Conservation (phyloP, 306 rosid genomes). For the Senna tora region DNA sequence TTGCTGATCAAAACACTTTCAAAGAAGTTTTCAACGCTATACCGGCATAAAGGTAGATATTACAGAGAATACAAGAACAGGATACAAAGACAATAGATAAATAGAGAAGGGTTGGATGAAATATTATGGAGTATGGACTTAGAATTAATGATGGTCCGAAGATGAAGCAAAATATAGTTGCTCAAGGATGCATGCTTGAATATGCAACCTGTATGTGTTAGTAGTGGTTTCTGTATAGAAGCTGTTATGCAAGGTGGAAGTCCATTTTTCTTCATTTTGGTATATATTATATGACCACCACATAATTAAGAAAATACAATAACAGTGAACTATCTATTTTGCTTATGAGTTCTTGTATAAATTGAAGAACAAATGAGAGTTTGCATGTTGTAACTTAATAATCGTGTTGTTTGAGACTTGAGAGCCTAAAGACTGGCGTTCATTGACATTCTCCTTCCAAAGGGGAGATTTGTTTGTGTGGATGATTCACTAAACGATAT, state of each 20-base stretch:
- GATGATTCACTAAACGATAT: background rate
- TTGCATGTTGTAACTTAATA: conserved; percentile 4
- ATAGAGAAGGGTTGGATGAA: conserved; percentile 36
- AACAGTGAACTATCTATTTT: conserved; percentile 21
- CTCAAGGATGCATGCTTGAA: conserved; percentile 28
- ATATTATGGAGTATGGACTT: conserved; percentile 34
- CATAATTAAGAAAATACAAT: conserved; percentile 29
- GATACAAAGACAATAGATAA: conserved; percentile 11
- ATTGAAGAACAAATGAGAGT: conserved; percentile 11
- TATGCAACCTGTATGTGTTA: conserved; percentile 34
- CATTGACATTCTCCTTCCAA: background rate
- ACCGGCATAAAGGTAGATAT: conserved; percentile 39
- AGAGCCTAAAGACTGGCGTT: background rate
- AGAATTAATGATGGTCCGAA: conserved; percentile 20
- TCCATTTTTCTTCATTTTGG: conserved; percentile 34
- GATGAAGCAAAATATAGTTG: conserved; percentile 22
- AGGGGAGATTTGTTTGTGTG: background rate
- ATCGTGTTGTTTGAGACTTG: background rate
- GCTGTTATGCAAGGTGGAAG: conserved; percentile 38
- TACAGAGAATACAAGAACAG: conserved; percentile 31
- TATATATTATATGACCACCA: conserved; percentile 27
- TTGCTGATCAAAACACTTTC: conserved; percentile 64
- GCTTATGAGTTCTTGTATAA: conserved; percentile 17
- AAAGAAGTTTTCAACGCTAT: conserved; percentile 45
- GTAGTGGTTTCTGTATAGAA: conserved; percentile 40